Conservation (phyloP, 1,284 basidiomycete species). For the Leccinum griseonigrum region DNA sequence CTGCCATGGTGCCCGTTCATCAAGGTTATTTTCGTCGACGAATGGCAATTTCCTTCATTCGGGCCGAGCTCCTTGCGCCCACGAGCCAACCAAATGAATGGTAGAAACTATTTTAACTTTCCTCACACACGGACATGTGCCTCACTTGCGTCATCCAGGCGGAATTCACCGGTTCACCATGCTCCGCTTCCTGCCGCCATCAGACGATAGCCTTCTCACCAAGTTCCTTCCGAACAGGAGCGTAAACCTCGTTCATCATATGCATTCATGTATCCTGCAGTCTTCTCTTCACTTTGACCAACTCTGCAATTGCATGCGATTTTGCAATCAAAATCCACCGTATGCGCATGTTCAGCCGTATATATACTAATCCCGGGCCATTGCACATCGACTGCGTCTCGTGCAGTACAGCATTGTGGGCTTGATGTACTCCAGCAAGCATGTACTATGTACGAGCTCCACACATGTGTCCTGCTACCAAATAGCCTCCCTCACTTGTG, state of each 20-base stretch:
- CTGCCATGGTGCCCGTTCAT: constrained; percentile 4
- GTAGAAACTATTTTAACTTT: neutral
- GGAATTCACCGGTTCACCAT: constrained; percentile 6
- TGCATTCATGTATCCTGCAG: constrained; percentile 9
- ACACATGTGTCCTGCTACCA: constrained; percentile 17
- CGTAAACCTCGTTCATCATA: constrained; percentile 17
- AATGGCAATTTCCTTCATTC: constrained; percentile 2
- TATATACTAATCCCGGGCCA: neutral
- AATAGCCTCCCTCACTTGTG: neutral
- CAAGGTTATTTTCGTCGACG: constrained; percentile 8
- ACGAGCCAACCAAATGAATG: constrained; percentile 4
- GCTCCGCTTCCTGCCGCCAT: constrained; percentile 9
- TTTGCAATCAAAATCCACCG: constrained; percentile 14
- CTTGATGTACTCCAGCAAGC: neutral
- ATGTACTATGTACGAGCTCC: neutral
- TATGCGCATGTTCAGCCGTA: constrained; percentile 6
- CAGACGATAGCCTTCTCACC: constrained; percentile 16
- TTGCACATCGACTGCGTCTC: constrained; percentile 1
- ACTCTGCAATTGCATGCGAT: constrained; percentile 10
- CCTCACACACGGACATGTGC: constrained; percentile 6
- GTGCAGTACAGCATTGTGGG: neutral
- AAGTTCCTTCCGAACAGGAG: constrained; percentile 28
- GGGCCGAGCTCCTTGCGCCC: neutral
- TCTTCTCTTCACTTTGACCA: constrained; percentile 6
- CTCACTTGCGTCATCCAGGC: constrained; percentile 4